Base-by-base conservation (phyloP, 2,329 filamentous ascomycete genomes). In the Raffaelea ambrosiae region DNA sequence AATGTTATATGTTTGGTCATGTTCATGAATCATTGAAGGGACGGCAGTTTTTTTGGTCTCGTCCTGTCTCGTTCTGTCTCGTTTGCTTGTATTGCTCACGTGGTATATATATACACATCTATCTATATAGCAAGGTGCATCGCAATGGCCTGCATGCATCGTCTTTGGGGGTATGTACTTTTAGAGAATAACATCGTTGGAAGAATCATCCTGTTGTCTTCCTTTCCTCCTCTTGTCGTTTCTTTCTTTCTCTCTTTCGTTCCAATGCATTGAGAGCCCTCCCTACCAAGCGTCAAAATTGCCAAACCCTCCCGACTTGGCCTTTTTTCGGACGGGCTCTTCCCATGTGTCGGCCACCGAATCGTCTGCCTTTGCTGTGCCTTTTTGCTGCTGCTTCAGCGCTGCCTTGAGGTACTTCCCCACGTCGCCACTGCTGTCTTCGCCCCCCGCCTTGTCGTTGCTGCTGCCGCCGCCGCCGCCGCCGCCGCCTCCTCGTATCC, bases 211-310 rank as follows among this genome's bases (percentile, higher is more conserved):
- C 13, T 29, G 7, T 13, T n/a, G 14, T 26, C 8, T 20, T 44
- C 16, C 29, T 10, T 5, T 22, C 43, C 20, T 29, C 26, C 5
- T 33, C 11, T 23, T 10, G 10, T 35, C 9, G 13, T n/a, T n/a
- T n/a, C n/a, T n/a, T n/a, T n/a, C n/a, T n/a, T n/a, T n/a, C n/a
- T n/a, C n/a, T n/a, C n/a, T n/a, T n/a, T n/a, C n/a, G n/a, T n/a
- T n/a, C n/a, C n/a, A n/a, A n/a, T n/a, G n/a, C n/a, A n/a, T n/a
- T n/a, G n/a, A n/a, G n/a, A n/a, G 18, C n/a, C 33, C 38, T n/a
- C 31, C 14, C 69, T 70, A 96, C 91, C 93, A 98, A 35, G 71
- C 78, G 66, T 95, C 90, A 64, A 98, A 98, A 65, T 96, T 95
- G 3, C 91, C 90, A 72, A 97, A 98, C 0, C 88, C 89, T 13